These are phyloP conservation scores for Trametes meyenii DNA, from an alignment of 768 basidiomycete genomes.

Conservation along the genomic window DNA sequence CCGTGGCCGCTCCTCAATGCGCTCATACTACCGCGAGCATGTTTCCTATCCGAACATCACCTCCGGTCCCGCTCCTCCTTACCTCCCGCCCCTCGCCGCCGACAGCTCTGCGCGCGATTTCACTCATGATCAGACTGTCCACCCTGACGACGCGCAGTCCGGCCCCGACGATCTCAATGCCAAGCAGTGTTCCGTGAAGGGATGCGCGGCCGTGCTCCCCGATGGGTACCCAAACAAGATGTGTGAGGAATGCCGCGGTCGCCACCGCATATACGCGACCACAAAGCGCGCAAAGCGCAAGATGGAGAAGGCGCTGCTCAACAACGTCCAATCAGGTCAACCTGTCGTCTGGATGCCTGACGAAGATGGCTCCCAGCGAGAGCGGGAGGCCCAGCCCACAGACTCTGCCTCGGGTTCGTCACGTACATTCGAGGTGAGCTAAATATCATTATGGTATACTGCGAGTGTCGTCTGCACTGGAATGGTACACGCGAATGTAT, in stretches of 20 bases:
- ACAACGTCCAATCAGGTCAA: slow-evolving; percentile 23
- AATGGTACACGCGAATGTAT: not conserved
- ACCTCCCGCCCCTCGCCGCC: slow-evolving; percentile 8
- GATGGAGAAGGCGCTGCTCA: slow-evolving; percentile 49
- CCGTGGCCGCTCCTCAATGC: slow-evolving; percentile 13
- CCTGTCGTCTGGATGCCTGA: slow-evolving; percentile 34
- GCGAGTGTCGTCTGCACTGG: not conserved
- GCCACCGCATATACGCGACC: slow-evolving; percentile 53
- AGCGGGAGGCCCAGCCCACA: slow-evolving; percentile 7
- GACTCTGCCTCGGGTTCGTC: slow-evolving; percentile 17
- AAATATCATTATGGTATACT: not conserved
- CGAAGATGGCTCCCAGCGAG: slow-evolving; percentile 19
- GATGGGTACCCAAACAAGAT: slow-evolving; percentile 45
- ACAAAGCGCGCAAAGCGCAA: slow-evolving; percentile 55
- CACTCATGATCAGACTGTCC: not conserved
- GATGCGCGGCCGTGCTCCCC: slow-evolving; percentile 42
- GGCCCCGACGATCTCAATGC: not conserved
- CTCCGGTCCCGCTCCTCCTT: slow-evolving; percentile 7
- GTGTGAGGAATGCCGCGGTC: slow-evolving; percentile 54
- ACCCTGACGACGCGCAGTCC: not conserved
- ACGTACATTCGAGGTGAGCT: slow-evolving; percentile 17
- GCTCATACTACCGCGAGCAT: slow-evolving; percentile 26
- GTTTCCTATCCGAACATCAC: slow-evolving; percentile 22
- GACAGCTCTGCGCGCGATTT: not conserved
- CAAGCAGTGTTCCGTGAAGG: slow-evolving; percentile 46